Evolutionary conservation across 2,329 filamentous ascomycete species (phyloP), one percentile per base, ranked within the genome.

Genomic region (Madurella mycetomatis): DNA sequence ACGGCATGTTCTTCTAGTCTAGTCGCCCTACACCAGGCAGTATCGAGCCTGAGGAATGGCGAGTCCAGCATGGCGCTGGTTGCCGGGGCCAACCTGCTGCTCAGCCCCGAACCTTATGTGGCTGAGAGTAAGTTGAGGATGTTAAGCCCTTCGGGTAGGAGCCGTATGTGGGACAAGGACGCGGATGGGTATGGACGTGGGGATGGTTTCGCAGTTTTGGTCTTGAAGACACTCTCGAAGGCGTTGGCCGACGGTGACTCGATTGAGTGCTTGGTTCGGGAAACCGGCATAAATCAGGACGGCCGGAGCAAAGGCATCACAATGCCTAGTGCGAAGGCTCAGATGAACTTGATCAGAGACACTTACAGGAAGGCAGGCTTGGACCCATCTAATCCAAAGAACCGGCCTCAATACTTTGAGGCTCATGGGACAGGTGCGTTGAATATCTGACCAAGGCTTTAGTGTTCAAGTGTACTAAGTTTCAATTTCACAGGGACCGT

Each of bases 181-280:
- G 80, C 75, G 0, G 69, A 78, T 50, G 81, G 80, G 0, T 83
- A 82, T 57, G 77, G 70, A 1, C 70, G 79, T 15, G 79, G 78
- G 1, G 80, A 83, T 55, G 80, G 78, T 2, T 60, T 76, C 15
- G 74, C 69, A 0, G 69, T 72, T 2, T 39, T 83, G 0, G 55
- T 81, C 0, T 53, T 83, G 1, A 82, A 82, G 63, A 69, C 34
- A 81, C 80, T 0, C 50, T 82, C 9, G 63, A 64, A 4, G n/a
- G n/a, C n/a, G n/a, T n/a, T n/a, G n/a, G n/a, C n/a, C n/a, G 77
- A 79, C 47, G 74, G 75, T 0, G 68, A 73, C 32, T 30, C 51
- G 0, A 73, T 78, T 41, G 62, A 70, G 9, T 70, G 65, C n/a
- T 56, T 79, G n/a, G 72, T 80, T 44, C 70, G 74, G 0, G 72